Evolutionary conservation across 192 early-diverging fungal species (phyloP), one percentile per base, ranked within the genome.

Genomic region (Dissophora globulifera): DNA sequence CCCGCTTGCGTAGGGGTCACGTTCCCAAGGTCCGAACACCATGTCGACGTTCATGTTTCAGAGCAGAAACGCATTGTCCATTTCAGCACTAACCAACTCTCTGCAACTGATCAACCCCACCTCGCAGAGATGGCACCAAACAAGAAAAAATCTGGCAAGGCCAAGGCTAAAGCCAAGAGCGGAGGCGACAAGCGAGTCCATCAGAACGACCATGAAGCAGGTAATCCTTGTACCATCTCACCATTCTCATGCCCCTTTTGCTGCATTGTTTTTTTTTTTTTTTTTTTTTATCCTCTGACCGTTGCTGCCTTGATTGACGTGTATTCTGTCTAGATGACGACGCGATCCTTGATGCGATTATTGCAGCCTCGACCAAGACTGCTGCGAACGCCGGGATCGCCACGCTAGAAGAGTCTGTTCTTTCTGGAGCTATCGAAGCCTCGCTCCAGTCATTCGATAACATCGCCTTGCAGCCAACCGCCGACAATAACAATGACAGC

Each of bases 351-450:
- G 54, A 54, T 3, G 26, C 56, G 19, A 40, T 58, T 27, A 42
- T 63, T 1, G 60, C 42, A 17, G 35, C 32, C 6, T 62, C 68
- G 19, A 32, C 45, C 30, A 32, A 47, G 17, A 55, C 31, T 1
- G 42, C 63, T 22, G 30, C 32, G 10, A 46, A 55, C 27, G 62
- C 62, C 10, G 59, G 15, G n/a, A 52, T 62, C 19, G 68, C 53
- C 12, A n/a, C 45, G 1, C 1, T 64, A 3, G 61, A 64, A 22
- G 61, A 72, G 16, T 62, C 54, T 4, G n/a, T 46, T 4, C 23
- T 63, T 22, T 72, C 69, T 2, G 46, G 32, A 11, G 61, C 55
- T 4, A 64, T 72, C 10, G 60, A 62, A 31, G 69, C 69, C 0
- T 64, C 69, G 0, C 29, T 72, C 5, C 31, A 50, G 31, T 51